Conservation (phyloP, 768 basidiomycete species). For the Coprinopsis cinerea region DNA sequence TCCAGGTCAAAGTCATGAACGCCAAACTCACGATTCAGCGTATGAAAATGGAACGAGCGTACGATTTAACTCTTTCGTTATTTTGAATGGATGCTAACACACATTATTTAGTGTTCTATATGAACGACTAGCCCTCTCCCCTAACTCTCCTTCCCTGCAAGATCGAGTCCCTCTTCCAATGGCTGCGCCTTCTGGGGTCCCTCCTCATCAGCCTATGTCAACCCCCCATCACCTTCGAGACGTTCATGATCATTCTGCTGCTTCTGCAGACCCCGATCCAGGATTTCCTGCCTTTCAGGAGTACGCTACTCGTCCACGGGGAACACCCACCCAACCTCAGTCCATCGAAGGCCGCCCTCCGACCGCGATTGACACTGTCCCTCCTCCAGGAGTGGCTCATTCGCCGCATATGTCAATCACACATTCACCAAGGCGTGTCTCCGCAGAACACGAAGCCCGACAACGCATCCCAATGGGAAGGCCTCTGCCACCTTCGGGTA, state of each 20-base stretch:
- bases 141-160: constrained; percentile 48
- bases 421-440: constrained; percentile 38
- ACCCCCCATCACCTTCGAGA: constrained; percentile 30
- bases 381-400: constrained; percentile 38
- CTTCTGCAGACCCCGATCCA: constrained; percentile 41
- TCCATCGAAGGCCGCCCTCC: constrained; percentile 34
- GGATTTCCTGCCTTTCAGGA: constrained; percentile 9
- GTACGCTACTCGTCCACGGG: constrained; percentile 19
- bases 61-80: constrained; percentile 31
- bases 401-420: constrained; percentile 34
- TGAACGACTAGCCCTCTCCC: constrained; percentile 62
- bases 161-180: constrained; percentile 31
- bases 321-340: constrained; percentile 43
- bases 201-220: constrained; percentile 30
- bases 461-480: constrained; percentile 46
- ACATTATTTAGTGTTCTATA: constrained; percentile 53
- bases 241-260: constrained; percentile 32
- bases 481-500: constrained; percentile 36
- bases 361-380: constrained; percentile 44
- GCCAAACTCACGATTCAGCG: constrained; percentile 80
- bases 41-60: constrained; percentile 87
- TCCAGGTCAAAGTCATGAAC: constrained; percentile 73
- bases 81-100: constrained; percentile 14
- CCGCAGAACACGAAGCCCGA: constrained; percentile 35
- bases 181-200: constrained; percentile 24